A percentile compares a stretch with the other conserved stretches of the same genome.
phyloP scores from a whole-genome alignment of 768 basidiomycete genomes.

The Trametes coccinea region DNA sequence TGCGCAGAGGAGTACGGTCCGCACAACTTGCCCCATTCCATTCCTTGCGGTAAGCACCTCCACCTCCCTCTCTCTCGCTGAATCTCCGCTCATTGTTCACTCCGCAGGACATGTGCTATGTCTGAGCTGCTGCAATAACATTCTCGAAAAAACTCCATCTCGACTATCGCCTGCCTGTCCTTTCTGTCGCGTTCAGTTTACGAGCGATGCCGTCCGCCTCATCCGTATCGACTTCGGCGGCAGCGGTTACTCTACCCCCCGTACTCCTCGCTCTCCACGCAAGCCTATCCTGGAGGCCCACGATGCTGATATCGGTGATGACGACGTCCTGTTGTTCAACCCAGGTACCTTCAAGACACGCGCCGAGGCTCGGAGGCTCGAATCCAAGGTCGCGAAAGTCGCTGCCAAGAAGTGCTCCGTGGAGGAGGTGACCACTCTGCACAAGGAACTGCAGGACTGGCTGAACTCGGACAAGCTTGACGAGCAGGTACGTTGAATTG shows the following conservation, averaged over 20 bases:
- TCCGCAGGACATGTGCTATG: constrained; percentile 77
- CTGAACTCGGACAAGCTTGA: constrained; percentile 59
- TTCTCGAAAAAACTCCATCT: constrained; percentile 76
- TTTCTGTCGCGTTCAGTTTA: constrained; percentile 80
- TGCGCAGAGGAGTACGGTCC: constrained; percentile 85
- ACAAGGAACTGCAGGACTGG: constrained; percentile 81
- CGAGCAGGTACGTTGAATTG: constrained; percentile 55
- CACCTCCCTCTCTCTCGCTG: constrained; percentile 15
- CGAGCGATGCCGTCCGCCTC: constrained; percentile 63
- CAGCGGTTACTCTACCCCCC: constrained; percentile 68
- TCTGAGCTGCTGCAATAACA: constrained; percentile 72
- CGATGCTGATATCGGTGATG: constrained; percentile 41
- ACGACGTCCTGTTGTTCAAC: constrained; percentile 29
- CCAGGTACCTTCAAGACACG: constrained; percentile 34
- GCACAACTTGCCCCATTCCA: constrained; percentile 73
- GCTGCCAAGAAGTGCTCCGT: constrained; percentile 86
- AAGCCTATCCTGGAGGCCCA: constrained; percentile 43
- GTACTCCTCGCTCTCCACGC: constrained; percentile 42
- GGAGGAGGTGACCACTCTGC: constrained; percentile 77
- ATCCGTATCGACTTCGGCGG: constrained; percentile 72
- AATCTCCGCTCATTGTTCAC: constrained; percentile 29
- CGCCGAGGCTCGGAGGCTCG: constrained; percentile 63
- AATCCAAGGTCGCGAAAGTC: constrained; percentile 76
- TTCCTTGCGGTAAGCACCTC: constrained; percentile 68
- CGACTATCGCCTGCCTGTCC: constrained; percentile 76